Evolutionary conservation across 345 rosid genomes (phyloP), one percentile per base, ranked within the genome.

Genomic region (Triadica sebifera): DNA sequence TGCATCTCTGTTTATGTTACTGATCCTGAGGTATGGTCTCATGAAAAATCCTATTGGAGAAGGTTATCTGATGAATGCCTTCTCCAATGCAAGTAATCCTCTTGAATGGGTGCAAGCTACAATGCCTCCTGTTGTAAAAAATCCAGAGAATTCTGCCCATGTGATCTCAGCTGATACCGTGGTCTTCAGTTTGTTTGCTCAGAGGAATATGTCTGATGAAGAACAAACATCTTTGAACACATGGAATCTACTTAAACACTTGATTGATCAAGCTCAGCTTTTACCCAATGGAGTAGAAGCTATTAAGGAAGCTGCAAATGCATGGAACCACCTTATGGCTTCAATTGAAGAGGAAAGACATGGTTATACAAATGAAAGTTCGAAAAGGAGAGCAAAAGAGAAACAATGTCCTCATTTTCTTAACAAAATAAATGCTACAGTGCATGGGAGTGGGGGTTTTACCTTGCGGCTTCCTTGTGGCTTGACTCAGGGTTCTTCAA

Each of bases 361-460:
- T 34, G 81, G 77, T 72, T 80, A 78, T 78, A 53, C 55, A 12
- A 89, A 85, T 78, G 91, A 80, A 65, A 91, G 86, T 60, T 84
- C 85, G 41, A 79, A 73, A 15, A 80, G 64, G 67, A 71, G 55
- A 71, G 74, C 46, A 16, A 71, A 84, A 75, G 93, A 88, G 74
- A 90, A 89, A 79, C 88, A 93, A 25, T 95, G 99, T 71, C 99
- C 97, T 59, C 93, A 89, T 75, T 93, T 91, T 79, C 88, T 93
- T 65, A 89, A 87, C 70, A 89, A 85, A 81, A 83, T 93, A 83
- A 90, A 96, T 84, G 93, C 93, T 56, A 84, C 92, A 41, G 90
- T 83, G 78, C 81, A 75, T 66, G 87, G 82, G 43, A 80, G 78
- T 15, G 83, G 77, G 58, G 85, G 83, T 66, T 75, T 76, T 47